Evolutionary conservation across 208 protist species (phyloP).

Genomic region (Crithidia thermophila): DNA sequence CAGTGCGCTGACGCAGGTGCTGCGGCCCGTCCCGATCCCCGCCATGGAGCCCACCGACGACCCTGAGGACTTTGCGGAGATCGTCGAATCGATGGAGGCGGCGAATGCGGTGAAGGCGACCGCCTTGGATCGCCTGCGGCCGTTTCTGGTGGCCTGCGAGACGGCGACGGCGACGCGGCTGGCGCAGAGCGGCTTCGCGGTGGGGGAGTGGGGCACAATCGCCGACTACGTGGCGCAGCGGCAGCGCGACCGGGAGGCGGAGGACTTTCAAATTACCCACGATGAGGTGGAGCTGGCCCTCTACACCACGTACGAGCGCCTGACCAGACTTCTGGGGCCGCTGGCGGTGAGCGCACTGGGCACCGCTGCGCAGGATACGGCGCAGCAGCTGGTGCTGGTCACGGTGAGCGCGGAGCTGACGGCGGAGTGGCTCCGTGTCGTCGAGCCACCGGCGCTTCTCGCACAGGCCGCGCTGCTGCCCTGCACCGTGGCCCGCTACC

Average conservation of each 20-base stretch:
- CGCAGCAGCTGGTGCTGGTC: slow-evolving; percentile 17
- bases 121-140: slow-evolving; percentile 18
- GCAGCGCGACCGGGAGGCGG: slow-evolving; percentile 21
- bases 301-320: slow-evolving; percentile 70
- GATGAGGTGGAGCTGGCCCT: slow-evolving; percentile 51
- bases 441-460: slow-evolving; percentile 5
- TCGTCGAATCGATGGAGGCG: slow-evolving; percentile 19
- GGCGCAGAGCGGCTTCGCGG: slow-evolving; percentile 8
- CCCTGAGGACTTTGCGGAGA: slow-evolving; percentile 60
- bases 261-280: slow-evolving; percentile 56
- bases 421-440: slow-evolving; percentile 16
- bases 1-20: slow-evolving; percentile 66
- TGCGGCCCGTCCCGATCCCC: slow-evolving; percentile 54
- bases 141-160: slow-evolving; percentile 28
- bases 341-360: slow-evolving; percentile 12
- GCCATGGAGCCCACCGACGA: slow-evolving; percentile 69
- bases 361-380: not conserved
- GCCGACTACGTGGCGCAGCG: slow-evolving; percentile 34
- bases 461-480: slow-evolving; percentile 36
- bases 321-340: slow-evolving; percentile 42
- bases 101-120: slow-evolving; percentile 28
- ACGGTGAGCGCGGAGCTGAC: slow-evolving; percentile 6
- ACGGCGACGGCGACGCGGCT: slow-evolving; percentile 32
- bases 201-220: slow-evolving; percentile 29
- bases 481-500: slow-evolving; percentile 28